Evolutionary conservation across 441 rosid genomes (phyloP).

Genomic region (Capsella rubella): DNA sequence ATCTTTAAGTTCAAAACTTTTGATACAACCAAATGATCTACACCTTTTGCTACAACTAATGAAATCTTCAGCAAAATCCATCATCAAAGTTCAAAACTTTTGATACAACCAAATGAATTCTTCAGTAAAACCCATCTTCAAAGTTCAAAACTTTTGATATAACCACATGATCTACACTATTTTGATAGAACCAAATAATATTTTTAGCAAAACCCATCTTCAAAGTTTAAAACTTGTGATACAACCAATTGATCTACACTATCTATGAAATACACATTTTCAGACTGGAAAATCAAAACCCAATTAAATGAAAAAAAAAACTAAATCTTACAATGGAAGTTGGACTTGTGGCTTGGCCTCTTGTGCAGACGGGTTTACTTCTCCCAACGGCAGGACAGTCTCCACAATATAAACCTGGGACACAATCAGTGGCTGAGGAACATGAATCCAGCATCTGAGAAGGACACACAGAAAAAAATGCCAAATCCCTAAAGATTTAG

Average conservation of each 20-base stretch:
- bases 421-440: slow-evolving; percentile 70
- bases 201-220: slow-evolving; percentile 11
- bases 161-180: not conserved
- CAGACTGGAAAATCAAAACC: slow-evolving; percentile 5
- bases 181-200: not conserved
- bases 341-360: slow-evolving; percentile 84
- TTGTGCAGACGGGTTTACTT: slow-evolving; percentile 75
- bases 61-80: slow-evolving; percentile 15
- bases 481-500: slow-evolving; percentile 15
- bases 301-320: not conserved
- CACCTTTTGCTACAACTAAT: too few species aligned
- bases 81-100: not conserved
- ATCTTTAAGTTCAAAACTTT: slow-evolving; percentile 34
- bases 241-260: not conserved
- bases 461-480: not conserved
- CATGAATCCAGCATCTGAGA: slow-evolving; percentile 73
- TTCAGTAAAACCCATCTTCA: slow-evolving; percentile 15
- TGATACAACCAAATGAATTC: not conserved
- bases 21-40: too few species aligned
- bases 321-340: slow-evolving; percentile 66
- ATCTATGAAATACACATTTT: slow-evolving; percentile 17
- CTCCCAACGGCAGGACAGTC: slow-evolving; percentile 77
- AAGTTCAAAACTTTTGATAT: slow-evolving; percentile 32
- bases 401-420: slow-evolving; percentile 80
- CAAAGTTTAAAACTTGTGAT: slow-evolving; percentile 31